Conservation (phyloP, 2,329 filamentous ascomycete species). For the Penicillium italicum region DNA sequence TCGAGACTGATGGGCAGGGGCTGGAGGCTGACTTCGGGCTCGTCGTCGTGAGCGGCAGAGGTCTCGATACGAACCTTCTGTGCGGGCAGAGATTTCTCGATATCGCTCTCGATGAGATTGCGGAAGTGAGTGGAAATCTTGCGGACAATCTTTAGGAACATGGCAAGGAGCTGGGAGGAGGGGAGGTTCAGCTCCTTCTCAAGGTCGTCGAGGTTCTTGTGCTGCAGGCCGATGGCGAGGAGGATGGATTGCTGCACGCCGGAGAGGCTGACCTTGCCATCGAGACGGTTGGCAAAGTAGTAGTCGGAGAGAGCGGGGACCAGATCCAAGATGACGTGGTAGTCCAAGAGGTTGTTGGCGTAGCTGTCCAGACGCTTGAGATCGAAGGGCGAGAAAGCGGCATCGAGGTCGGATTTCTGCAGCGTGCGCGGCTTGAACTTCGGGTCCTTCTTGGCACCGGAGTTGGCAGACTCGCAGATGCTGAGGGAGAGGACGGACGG, state of each 20-base stretch:
- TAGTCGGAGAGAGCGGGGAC: conserved; percentile 76
- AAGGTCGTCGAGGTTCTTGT: conserved; percentile 77
- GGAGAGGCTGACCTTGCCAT: conserved; percentile 63
- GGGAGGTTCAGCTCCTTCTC: conserved; percentile 73
- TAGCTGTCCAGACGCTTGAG: conserved; percentile 93
- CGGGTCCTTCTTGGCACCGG: conserved; percentile 65
- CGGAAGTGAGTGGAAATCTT: conserved; percentile 81
- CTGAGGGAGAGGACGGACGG: conserved; percentile 72
- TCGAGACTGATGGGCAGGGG: conserved; percentile 69
- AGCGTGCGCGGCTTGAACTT: conserved; percentile 55
- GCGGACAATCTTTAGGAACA: conserved; percentile 94
- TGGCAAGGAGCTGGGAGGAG: conserved; percentile 78
- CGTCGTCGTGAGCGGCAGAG: conserved; percentile 62
- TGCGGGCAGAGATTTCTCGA: conserved; percentile 62
- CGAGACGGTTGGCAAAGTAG: conserved; percentile 79
- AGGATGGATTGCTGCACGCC: conserved; percentile 85
- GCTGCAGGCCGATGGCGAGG: conserved; percentile 84
- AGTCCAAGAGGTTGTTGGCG: conserved; percentile 94
- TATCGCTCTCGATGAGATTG: conserved; percentile 68
- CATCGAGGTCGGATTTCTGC: conserved; percentile 72
- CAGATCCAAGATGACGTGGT: conserved; percentile 93
- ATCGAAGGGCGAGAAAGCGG: conserved; percentile 81
- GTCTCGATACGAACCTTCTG: conserved; percentile 41
- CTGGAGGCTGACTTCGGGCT: conserved; percentile 60
- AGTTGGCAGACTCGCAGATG: conserved; percentile 79